Base-by-base conservation (phyloP, 441 rosid genomes). In the Biscutella auriculata region DNA sequence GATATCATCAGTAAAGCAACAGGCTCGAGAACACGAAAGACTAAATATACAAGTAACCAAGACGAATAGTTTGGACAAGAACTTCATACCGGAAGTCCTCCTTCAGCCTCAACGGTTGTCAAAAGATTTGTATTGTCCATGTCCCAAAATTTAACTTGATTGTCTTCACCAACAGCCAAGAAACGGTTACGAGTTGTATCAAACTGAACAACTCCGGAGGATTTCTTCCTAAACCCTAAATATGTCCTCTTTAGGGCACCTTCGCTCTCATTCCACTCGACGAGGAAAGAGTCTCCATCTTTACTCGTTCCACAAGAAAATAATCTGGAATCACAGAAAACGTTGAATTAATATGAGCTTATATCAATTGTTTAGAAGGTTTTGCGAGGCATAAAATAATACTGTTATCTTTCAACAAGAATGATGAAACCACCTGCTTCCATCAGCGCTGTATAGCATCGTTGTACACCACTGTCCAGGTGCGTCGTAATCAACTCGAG, bases 401-500 rank as follows among this genome's bases (percentile, higher is more conserved):
- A 12, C 14, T 8, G 19, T 26, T 46, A 6, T 36, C 11, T 37
- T 32, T 0, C 0, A 54, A 47, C 6, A 26, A 28, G 40, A 9
- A 35, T 37, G 16, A 43, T 32, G 47, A 19, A 19, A 19, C 23
- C 50, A 87, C 97, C 95, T 83, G 65, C 79, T 74, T 50, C 89
- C 94, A 74, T 84, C 89, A 5, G 87, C 84, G 63, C 94, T 87
- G 63, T 90, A 87, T 14, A 82, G 78, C 92, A 87, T 87, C 25
- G 76, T 81, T 30, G 95, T 87, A 66, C 78, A 80, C 79, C 86
- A 83, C 33, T 59, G 86, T 43, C 95, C 97, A 11, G 95, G 95
- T 58, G 97, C 97, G 65, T 82, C 86, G 62, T 85, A 90, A 63
- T 90, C 95, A 62, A 87, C 94, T 66, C 94, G 80, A 51, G 95